These are phyloP conservation scores for Neospora caninum DNA, from an alignment of 169 alveolate genomes.

Conservation along the genomic window DNA sequence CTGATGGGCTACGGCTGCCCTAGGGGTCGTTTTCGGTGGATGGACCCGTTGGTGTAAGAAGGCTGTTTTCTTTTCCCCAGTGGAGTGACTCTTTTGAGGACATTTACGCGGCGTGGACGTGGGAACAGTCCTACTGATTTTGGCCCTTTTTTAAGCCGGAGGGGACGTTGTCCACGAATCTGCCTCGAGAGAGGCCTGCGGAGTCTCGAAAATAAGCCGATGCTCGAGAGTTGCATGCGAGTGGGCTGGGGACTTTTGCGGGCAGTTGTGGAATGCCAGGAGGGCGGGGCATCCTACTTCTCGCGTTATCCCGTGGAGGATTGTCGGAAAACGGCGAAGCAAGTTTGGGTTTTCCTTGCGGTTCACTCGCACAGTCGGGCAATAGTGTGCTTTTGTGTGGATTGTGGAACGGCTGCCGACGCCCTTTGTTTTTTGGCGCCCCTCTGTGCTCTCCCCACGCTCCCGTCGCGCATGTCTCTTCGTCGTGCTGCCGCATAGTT, in stretches of 20 bases:
- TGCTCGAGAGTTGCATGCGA: neutral
- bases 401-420: neutral
- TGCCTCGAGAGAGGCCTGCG: no score
- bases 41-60: no score
- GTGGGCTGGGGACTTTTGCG: neutral
- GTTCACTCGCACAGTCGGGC: neutral
- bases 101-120: no score
- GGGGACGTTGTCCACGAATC: no score
- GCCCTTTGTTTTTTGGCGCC: neutral
- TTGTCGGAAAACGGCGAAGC: neutral
- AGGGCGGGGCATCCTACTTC: neutral
- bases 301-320: no score
- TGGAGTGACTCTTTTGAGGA: no score
- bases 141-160: no score
- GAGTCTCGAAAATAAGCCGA: neutral
- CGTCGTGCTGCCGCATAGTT: neutral
- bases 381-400: neutral
- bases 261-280: neutral
- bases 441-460: constrained; percentile 15
- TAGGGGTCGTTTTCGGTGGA: no score
- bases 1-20: no score
- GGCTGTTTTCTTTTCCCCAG: no score
- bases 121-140: no score
- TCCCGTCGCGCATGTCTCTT: neutral
- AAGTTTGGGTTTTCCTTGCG: neutral